Evolutionary conservation across 805 yeast species (phyloP).

Genomic region (Yamadazyma ubonensis): DNA sequence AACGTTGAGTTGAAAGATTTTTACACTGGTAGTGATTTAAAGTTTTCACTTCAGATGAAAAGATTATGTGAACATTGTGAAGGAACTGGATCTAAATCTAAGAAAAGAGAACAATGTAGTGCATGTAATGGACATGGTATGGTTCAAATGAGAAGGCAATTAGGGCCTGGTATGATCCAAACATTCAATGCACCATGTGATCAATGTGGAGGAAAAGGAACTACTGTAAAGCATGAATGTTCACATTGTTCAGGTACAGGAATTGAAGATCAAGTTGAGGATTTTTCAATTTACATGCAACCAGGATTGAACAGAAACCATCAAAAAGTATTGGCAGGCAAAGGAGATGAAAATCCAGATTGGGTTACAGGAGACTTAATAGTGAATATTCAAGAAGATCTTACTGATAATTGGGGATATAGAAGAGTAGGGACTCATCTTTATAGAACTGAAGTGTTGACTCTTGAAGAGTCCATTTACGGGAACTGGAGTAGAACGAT

Average conservation of each 20-base stretch:
- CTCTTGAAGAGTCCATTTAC: slow-evolving; percentile 63
- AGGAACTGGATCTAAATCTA: slow-evolving; percentile 86
- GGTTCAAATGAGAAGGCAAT: slow-evolving; percentile 60
- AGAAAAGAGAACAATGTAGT: slow-evolving; percentile 60
- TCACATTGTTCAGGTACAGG: slow-evolving; percentile 68
- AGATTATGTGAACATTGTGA: slow-evolving; percentile 74
- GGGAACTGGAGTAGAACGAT: slow-evolving; percentile 83
- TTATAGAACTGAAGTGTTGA: slow-evolving; percentile 77
- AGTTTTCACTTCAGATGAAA: slow-evolving; percentile 64
- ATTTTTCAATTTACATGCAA: slow-evolving; percentile 58
- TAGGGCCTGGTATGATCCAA: slow-evolving; percentile 91
- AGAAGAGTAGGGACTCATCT: slow-evolving; percentile 73
- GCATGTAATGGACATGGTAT: slow-evolving; percentile 79
- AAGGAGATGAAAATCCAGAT: slow-evolving; percentile 84
- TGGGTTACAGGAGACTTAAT: slow-evolving; percentile 77
- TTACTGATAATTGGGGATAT: slow-evolving; percentile 69
- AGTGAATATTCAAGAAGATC: slow-evolving; percentile 58
- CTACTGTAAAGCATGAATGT: slow-evolving; percentile 63
- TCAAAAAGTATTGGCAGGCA: slow-evolving; percentile 61
- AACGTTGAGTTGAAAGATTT: slow-evolving; percentile 61
- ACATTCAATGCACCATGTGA: slow-evolving; percentile 79
- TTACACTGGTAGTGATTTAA: slow-evolving; percentile 64
- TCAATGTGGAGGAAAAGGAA: slow-evolving; percentile 76
- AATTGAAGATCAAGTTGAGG: slow-evolving; percentile 54
- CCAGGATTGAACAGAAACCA: slow-evolving; percentile 70